Evolutionary conservation across 1,284 basidiomycete genomes (phyloP).

Genomic region (Psilocybe mexicana): DNA sequence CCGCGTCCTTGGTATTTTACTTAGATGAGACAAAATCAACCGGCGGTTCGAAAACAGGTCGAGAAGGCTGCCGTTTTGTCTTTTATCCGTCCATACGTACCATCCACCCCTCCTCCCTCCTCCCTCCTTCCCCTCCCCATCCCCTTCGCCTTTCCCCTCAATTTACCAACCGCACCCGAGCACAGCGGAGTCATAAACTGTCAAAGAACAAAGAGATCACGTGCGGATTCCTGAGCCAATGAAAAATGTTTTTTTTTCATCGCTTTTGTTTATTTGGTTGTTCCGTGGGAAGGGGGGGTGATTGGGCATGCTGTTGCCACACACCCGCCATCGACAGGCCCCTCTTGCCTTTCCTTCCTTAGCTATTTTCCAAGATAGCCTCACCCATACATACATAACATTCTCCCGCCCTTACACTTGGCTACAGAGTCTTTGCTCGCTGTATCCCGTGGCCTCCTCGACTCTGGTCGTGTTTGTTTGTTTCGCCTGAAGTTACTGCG

Average conservation of each 20-base stretch:
- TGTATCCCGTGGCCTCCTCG: too few relatives aligned
- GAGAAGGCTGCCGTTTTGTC: background rate
- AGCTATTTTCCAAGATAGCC: too few relatives aligned
- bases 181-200: background rate
- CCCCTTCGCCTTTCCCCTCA: background rate
- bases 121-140: background rate
- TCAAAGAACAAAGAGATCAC: background rate
- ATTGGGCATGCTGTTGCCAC: background rate
- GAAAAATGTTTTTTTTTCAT: background rate
- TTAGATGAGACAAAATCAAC: background rate
- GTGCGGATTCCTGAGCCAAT: slow-evolving; percentile 6
- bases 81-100: background rate
- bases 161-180: background rate
- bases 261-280: background rate
- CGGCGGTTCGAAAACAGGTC: background rate
- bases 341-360: background rate
- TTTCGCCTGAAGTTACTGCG: too few relatives aligned
- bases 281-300: background rate
- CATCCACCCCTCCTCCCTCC: background rate
- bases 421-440: too few relatives aligned
- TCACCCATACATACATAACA: too few relatives aligned
- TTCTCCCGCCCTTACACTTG: too few relatives aligned
- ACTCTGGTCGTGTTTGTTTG: too few relatives aligned
- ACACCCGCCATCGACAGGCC: background rate
- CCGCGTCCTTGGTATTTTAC: background rate